Base-by-base conservation (phyloP, 1,284 basidiomycete genomes). In the Fomitiporia mediterranea region DNA sequence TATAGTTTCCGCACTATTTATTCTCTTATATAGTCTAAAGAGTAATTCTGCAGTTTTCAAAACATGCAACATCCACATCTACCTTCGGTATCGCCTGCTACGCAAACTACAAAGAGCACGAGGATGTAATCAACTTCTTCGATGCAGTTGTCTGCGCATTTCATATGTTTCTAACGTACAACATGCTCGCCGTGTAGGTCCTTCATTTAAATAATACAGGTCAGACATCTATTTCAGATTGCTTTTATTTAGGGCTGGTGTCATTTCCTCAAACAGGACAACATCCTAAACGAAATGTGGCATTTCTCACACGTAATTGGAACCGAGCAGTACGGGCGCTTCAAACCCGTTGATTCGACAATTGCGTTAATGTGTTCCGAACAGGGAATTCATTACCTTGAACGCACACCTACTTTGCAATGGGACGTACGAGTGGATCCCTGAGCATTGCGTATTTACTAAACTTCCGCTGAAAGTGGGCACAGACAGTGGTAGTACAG, bases 1-100 rank as follows among this genome's bases (percentile, higher is more conserved):
- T 81, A 52, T n/a, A n/a, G n/a, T n/a, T 39, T n/a, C n/a, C n/a
- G n/a, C n/a, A n/a, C n/a, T n/a, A n/a, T n/a, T n/a, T n/a, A 25
- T 27, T 39, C 37, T 54, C 50, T 47, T 25, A 53, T 37, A 57
- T 35, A 37, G 23, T 23, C 51, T 19, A 32, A 44, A 51, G n/a
- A n/a, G n/a, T 37, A 19, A 49, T 30, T 25, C 27, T 19, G 2
- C n/a, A 82, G 77, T 88, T 83, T 68, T 80, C 81, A 51, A 88
- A 86, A 68, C 86, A 91, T 63, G 88, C 84, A 30, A 91, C 87
- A 3, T 90, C 88, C 71, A 89, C 84, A 48, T 87, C 84, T 2
- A 89, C 87, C 4, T 89, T 86, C 62, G 83, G 90, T 63, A 70
- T 82, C 44, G 73, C 78, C 28, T 89, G 88, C 69, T 89, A 89